A percentile compares a stretch with the other conserved stretches of the same genome.
Evolutionary conservation across 169 alveolate genomes (phyloP).

Genomic region (Eimeria falciformis): DNA sequence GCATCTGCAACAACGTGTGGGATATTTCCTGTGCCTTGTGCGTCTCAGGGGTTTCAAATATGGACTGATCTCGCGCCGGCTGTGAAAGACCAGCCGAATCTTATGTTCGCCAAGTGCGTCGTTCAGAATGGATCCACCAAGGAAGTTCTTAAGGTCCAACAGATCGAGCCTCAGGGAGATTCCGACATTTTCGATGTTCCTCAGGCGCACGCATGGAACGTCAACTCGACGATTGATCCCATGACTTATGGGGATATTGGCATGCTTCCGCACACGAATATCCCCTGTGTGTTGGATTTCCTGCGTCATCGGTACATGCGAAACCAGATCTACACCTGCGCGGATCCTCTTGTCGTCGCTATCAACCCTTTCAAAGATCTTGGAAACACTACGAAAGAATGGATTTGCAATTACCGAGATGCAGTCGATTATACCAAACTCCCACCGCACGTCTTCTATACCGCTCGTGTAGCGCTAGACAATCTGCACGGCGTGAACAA

Average conservation of each 20-base stretch:
- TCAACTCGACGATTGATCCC: slow-evolving; percentile 92
- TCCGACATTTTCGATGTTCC: slow-evolving; percentile 88
- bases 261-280: slow-evolving; percentile 92
- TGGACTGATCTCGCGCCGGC: slow-evolving; percentile 95
- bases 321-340: slow-evolving; percentile 93
- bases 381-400: slow-evolving; percentile 91
- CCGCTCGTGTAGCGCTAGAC: slow-evolving; percentile 92
- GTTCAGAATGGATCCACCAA: slow-evolving; percentile 92
- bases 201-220: slow-evolving; percentile 88
- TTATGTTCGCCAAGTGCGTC: slow-evolving; percentile 93
- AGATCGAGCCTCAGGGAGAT: slow-evolving; percentile 89
- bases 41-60: slow-evolving; percentile 88
- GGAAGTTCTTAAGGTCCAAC: slow-evolving; percentile 86
- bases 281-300: slow-evolving; percentile 94
- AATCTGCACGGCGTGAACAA: slow-evolving; percentile 89
- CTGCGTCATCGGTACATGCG: slow-evolving; percentile 88
- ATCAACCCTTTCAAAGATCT: slow-evolving; percentile 93
- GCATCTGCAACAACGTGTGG: background rate
- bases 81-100: slow-evolving; percentile 90
- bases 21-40: background rate
- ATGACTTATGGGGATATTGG: slow-evolving; percentile 95
- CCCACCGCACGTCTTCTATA: slow-evolving; percentile 92
- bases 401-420: slow-evolving; percentile 88
- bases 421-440: slow-evolving; percentile 82
- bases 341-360: slow-evolving; percentile 93